Base-by-base conservation (phyloP, 106 monocot species). In the Dendrobium catenatum region DNA sequence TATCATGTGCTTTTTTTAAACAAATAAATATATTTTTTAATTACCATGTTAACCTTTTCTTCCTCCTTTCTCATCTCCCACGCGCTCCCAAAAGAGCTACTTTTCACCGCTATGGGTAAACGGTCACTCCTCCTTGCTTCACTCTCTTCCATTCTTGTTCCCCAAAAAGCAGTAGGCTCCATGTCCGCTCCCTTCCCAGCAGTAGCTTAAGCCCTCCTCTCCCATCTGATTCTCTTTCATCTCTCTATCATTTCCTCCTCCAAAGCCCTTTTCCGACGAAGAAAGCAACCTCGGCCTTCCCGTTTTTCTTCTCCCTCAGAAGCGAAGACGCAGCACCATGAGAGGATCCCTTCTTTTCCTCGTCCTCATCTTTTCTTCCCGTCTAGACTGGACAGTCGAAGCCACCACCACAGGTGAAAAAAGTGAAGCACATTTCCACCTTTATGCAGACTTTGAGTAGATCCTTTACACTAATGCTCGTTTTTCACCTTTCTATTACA, bases 401-500 rank as follows among this genome's bases (percentile, higher is more conserved):
- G 74, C 42, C 74, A 18, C 74, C 20, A 24, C 74, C 6, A n/a
- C 74, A 29, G 74, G 74, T 74, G 74, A 74, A 0, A 31, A 74
- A 42, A 42, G 18, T 10, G 74, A 19, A 20, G 19, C 74, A 4
- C 74, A 74, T 74, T 74, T 43, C 74, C 18, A 6, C 29, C n/a
- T 43, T 74, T 43, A 10, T 43, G 74, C 18, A 74, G 43, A 74
- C 49, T 43, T 22, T 76, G 1, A 49, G 41, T 41, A 48, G 49
- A 76, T 76, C 76, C 48, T 76, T 47, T 49, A n/a, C 43, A 20
- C 11, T 11, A 76, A 49, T 48, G 19, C 26, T 18, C 49, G 31
- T 49, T 76, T 49, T 5, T 27, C 26, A 41, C 7, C 22, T 68
- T 78, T 49, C 75, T 51, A 5, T 55, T 9, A 79, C 86, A 84